Evolutionary conservation across 495 filamentous ascomycete species (phyloP), one percentile per base, ranked within the genome.

Genomic region (Ascobolus immersus): DNA sequence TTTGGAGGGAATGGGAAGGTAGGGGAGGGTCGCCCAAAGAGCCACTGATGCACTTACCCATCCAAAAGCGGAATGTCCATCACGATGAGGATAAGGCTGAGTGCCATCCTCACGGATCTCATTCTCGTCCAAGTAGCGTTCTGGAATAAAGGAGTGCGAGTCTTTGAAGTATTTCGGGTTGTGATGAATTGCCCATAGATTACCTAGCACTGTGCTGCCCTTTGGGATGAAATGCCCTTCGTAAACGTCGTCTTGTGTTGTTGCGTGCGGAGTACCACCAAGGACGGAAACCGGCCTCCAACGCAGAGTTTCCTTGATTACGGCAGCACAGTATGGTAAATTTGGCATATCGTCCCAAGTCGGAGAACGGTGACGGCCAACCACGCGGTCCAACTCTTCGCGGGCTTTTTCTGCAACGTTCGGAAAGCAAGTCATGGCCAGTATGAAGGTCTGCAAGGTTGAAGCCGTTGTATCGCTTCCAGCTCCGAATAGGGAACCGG

Each of bases 381-480:
- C 50, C 1, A 68, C 59, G 20, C 51, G 46, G 44, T 71, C 67
- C 9, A 71, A 39, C 37, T 69, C 62, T 17, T 51, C 56, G 38
- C 70, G 65, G 7, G 58, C 61, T 28, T 56, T 54, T 23, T 48
- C 48, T 25, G 57, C 53, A 12, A 62, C 55, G 18, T 60, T 50
- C 7, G 59, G 59, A 28, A 55, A 69, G 54, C 28, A 59, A 49
- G 19, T 50, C 47, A 75, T 58, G 21, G 65, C 69, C 17, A 71
- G 62, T 21, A 73, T 55, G 19, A 67, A 69, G 12, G 58, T 63
- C 43, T 61, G 60, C 19, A 74, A 52, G 0, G 69, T 71, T 23
- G 63, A 63, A 6, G 67, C 52, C 32, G 66, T 66, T 4, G 69
- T 74, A 45, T 74, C 69, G n/a, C 62, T 60, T 9, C 69, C 69